Conservation (phyloP, 805 yeast genomes). For the Barnettozyma sucrosica region DNA sequence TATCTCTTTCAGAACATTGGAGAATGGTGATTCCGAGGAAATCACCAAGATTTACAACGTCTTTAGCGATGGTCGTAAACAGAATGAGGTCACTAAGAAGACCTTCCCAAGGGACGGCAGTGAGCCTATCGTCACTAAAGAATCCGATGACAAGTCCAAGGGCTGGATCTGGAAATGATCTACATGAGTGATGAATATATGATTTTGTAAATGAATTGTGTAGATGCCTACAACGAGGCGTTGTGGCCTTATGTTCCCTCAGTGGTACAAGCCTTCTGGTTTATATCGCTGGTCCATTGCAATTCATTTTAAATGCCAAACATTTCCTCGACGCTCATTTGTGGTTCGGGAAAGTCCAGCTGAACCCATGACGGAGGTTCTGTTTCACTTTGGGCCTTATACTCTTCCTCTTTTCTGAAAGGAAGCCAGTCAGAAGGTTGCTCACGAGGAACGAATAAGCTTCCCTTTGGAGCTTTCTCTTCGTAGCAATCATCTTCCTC, state of each 20-base stretch:
- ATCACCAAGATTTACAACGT: conserved; percentile 31
- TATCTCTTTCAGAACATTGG: conserved; percentile 31
- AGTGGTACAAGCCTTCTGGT: background rate
- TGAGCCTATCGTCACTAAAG: conserved; percentile 25
- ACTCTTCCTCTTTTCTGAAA: background rate
- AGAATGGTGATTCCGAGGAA: conserved; percentile 40
- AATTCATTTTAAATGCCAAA: too few species aligned
- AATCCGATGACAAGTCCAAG: conserved; percentile 5
- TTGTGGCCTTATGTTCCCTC: background rate
- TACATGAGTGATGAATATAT: background rate
- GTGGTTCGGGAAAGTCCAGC: too few species aligned
- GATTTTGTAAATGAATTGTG: background rate
- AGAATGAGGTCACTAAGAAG: conserved; percentile 33
- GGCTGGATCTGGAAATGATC: conserved; percentile 22
- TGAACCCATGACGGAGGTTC: too few species aligned
- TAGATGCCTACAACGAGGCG: background rate
- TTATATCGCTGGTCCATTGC: background rate
- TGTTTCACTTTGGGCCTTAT: too few species aligned
- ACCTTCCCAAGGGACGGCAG: conserved; percentile 33
- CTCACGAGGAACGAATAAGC: background rate
- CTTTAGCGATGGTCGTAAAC: conserved; percentile 39
- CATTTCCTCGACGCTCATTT: too few species aligned
- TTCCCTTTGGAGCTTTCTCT: background rate
- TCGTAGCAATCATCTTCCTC: background rate
- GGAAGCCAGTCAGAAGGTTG: background rate